Base-by-base conservation (phyloP, 192 early-diverging fungal genomes). In the Globomyces pollinis-pini region DNA sequence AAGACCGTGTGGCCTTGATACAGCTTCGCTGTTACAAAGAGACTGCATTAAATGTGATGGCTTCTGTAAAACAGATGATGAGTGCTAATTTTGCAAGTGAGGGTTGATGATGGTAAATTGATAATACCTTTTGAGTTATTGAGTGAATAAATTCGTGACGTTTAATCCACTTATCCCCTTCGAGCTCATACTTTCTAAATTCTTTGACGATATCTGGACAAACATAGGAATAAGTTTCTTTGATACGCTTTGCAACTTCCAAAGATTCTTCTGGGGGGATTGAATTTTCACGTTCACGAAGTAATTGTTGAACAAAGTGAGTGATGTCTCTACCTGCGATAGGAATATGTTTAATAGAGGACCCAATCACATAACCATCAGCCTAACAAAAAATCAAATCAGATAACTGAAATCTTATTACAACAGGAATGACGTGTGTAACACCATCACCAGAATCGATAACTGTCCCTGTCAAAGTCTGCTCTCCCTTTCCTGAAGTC, bases 371-470 rank as follows among this genome's bases (percentile, higher is more conserved):
- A 68, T 96, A 98, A 45, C 96, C 96, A 66, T 96, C 94, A 57
- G 93, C 91, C 90, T 91, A 67, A 21, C 5, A 18, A n/a, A 16
- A 26, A 18, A n/a, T n/a, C n/a, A n/a, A n/a, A n/a, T n/a, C n/a
- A n/a, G n/a, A n/a, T n/a, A n/a, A n/a, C n/a, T n/a, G n/a, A n/a
- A 43, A 9, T 12, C 9, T 3, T 28, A 12, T 24, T 38, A 91
- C 90, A 57, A 98, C 93, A 21, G 96, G 96, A 64, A 98, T 98
- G 39, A 98, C 96, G 70, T 98, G 96, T 11, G 96, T 98, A 45
- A 98, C 94, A 72, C 96, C 96, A 77, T 96, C 96, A 38, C 96
- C 96, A 65, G 86, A 87, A 71, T 98, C 96, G 62, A 98, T 94
- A 30, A 98, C 96, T 1, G 96, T 98, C 59, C 96, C 96, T 7